A percentile compares a stretch with the other conserved stretches of the same genome.
phyloP scores from a whole-genome alignment of 2,329 filamentous ascomycete species.

The Xylaria sp. region DNA sequence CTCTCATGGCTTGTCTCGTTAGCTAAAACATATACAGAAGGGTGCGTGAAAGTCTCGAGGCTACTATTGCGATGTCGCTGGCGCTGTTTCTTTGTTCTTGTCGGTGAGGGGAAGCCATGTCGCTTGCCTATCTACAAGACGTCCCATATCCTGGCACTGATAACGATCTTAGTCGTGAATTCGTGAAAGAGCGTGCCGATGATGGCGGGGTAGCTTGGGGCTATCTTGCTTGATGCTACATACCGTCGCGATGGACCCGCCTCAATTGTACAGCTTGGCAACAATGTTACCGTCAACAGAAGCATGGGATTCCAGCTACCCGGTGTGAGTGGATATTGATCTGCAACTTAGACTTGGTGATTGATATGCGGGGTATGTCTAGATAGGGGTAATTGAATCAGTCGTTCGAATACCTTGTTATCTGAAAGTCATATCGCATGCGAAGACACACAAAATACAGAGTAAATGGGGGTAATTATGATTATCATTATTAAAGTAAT shows the following conservation, averaged over 20 bases:
- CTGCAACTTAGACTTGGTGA: slow-evolving; percentile 1
- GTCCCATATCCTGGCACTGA: slow-evolving; percentile 18
- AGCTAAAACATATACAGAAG: neutral
- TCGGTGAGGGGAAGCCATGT: slow-evolving; percentile 22
- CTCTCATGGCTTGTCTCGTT: neutral
- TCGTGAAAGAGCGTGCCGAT: neutral
- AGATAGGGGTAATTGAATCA: neutral
- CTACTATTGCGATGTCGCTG: neutral
- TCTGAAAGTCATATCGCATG: neutral
- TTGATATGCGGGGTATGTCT: slow-evolving; percentile 6
- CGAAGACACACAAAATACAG: neutral
- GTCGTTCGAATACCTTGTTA: neutral
- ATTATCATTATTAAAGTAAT: neutral
- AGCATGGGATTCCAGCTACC: slow-evolving; percentile 2
- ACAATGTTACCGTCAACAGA: neutral
- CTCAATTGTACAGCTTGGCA: slow-evolving; percentile 24
- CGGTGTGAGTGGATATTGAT: slow-evolving; percentile 19
- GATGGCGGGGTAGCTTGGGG: slow-evolving; percentile 32
- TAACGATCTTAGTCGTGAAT: neutral
- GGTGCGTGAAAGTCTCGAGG: neutral
- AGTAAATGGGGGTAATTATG: neutral
- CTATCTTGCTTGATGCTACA: slow-evolving; percentile 19
- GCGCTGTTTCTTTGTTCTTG: neutral
- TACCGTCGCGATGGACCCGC: slow-evolving; percentile 22
- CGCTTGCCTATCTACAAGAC: slow-evolving; percentile 13